phyloP scores from a whole-genome alignment of 805 yeast genomes.

The Yamadazyma akitaensis region DNA sequence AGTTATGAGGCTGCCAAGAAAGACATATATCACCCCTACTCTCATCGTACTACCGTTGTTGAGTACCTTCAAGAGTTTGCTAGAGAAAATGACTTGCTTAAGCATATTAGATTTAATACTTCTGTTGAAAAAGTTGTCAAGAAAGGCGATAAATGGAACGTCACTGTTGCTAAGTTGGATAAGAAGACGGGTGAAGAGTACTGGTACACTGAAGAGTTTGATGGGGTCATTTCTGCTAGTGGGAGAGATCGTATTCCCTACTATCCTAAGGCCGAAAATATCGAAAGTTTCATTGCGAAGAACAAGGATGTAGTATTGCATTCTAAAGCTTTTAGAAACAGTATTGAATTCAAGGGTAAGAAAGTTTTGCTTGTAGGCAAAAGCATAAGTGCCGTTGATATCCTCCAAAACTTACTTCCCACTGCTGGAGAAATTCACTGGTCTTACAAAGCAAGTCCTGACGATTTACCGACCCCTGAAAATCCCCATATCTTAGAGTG shows the following conservation, averaged over 20 bases:
- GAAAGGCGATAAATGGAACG: constrained; percentile 33
- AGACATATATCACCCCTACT: constrained; percentile 28
- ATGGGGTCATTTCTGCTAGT: constrained; percentile 58
- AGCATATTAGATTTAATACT: constrained; percentile 35
- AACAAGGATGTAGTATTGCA: constrained; percentile 51
- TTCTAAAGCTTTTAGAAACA: constrained; percentile 51
- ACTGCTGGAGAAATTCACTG: constrained; percentile 21
- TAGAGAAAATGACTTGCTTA: constrained; percentile 20
- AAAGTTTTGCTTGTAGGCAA: constrained; percentile 43
- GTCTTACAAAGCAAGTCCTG: constrained; percentile 11
- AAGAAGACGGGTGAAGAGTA: constrained; percentile 20
- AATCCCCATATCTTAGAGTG: constrained; percentile 19
- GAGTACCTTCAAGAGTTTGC: constrained; percentile 24
- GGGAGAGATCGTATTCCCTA: constrained; percentile 63
- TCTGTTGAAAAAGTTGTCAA: constrained; percentile 39
- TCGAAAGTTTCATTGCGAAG: constrained; percentile 41
- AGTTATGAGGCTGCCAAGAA: constrained; percentile 11
- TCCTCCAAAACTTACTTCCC: constrained; percentile 36
- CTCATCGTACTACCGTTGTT: constrained; percentile 28
- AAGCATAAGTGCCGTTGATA: constrained; percentile 35
- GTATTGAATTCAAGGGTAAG: constrained; percentile 37
- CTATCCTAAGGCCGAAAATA: constrained; percentile 55
- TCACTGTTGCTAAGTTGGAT: constrained; percentile 17
- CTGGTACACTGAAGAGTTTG: constrained; percentile 45
- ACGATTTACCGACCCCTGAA: neutral